A percentile compares a stretch with the other conserved stretches of the same genome.
These are phyloP conservation scores for Crithidia mellificae DNA, from an alignment of 208 protist species.

Conservation along the genomic window DNA sequence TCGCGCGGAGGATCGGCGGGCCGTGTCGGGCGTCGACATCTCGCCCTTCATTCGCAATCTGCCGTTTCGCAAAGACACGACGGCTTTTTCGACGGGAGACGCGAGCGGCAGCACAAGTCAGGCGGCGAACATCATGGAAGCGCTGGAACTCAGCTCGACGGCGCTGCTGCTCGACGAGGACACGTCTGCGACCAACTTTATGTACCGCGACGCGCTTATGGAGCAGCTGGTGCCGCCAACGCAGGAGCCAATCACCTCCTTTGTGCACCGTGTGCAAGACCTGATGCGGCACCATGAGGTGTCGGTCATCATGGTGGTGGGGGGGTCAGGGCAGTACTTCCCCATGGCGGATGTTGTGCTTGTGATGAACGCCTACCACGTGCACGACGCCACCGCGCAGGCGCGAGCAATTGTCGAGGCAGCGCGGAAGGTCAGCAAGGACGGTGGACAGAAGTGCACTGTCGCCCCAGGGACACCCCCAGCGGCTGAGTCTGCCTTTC, in stretches of 20 bases:
- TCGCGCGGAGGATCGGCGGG: conserved; percentile 92
- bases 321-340: conserved; percentile 94
- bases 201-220: conserved; percentile 94
- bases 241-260: conserved; percentile 94
- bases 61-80: conserved; percentile 76
- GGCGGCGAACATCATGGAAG: conserved; percentile 93
- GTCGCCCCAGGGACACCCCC: not conserved
- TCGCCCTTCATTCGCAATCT: conserved; percentile 93
- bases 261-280: conserved; percentile 71
- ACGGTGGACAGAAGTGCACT: not conserved
- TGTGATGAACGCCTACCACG: conserved; percentile 82
- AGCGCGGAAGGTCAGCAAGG: no score
- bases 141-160: conserved; percentile 88
- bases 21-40: conserved; percentile 90
- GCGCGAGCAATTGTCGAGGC: conserved; percentile 74
- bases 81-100: conserved; percentile 65
- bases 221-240: conserved; percentile 79
- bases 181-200: conserved; percentile 96
- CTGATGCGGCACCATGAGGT: conserved; percentile 67
- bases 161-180: conserved; percentile 96
- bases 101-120: conserved; percentile 93
- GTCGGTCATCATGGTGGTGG: conserved; percentile 90
- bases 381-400: conserved; percentile 70
- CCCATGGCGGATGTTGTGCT: conserved; percentile 86
- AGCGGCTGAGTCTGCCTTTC: conserved; percentile 17